A percentile compares a stretch with the other conserved stretches of the same genome.
Conservation (phyloP, 371 early-diverging fungal species). For the Syncephalastrum racemosum region DNA sequence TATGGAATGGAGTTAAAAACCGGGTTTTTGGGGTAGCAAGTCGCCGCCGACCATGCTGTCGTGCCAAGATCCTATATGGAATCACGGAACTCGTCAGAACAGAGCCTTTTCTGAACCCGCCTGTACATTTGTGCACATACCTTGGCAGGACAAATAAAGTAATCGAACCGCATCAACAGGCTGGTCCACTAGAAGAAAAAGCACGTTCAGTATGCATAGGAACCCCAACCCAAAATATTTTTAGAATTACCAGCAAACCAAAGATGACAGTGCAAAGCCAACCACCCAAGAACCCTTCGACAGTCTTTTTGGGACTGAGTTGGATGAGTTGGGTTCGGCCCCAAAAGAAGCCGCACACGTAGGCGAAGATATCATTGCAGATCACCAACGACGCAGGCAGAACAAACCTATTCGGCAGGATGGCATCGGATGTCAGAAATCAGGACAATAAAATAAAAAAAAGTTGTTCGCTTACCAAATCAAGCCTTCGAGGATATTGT, state of each 20-base stretch:
- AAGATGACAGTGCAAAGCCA: conserved; percentile 85
- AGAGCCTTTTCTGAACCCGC: conserved; percentile 24
- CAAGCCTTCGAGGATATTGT: conserved; percentile 95
- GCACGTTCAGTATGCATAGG: not conserved
- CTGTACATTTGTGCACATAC: conserved; percentile 17
- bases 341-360: conserved; percentile 93
- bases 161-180: conserved; percentile 64
- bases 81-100: conserved; percentile 24
- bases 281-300: conserved; percentile 98
- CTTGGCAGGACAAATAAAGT: conserved; percentile 87
- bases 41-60: conserved; percentile 43
- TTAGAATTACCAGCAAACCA: conserved; percentile 70
- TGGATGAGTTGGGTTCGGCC: conserved; percentile 93
- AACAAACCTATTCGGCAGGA: conserved; percentile 56
- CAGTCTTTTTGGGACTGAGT: conserved; percentile 98
- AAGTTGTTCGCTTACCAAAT: conserved; percentile 72
- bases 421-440: too few species aligned
- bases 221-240: not conserved
- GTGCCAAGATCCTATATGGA: conserved; percentile 34
- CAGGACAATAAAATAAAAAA: too few species aligned
- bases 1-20: conserved; percentile 42
- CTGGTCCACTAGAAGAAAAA: conserved; percentile 28
- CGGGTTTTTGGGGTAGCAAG: conserved; percentile 46
- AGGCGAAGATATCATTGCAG: conserved; percentile 98
- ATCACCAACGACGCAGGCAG: conserved; percentile 92